A percentile compares a stretch with the other conserved stretches of the same genome.
phyloP scores from a whole-genome alignment of 2,329 filamentous ascomycete genomes.

The Beauveria medogensis region DNA sequence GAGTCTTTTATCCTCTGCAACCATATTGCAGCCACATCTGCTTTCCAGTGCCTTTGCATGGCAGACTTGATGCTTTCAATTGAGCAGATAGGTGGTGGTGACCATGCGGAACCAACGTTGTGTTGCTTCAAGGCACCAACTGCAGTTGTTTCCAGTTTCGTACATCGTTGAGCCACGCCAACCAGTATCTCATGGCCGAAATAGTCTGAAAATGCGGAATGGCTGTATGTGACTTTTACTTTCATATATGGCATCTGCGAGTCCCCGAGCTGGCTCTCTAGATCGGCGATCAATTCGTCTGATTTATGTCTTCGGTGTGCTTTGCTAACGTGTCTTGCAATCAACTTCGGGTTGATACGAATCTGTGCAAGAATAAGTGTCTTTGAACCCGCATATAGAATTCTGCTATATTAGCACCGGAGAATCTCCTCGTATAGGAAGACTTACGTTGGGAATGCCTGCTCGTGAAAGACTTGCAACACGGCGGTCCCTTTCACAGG shows the following conservation, averaged over 20 bases:
- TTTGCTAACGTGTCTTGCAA: constrained; percentile 2
- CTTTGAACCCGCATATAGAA: constrained; percentile 34
- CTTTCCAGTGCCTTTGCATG: constrained; percentile 42
- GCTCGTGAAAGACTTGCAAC: constrained; percentile 39
- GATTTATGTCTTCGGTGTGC: constrained; percentile 32
- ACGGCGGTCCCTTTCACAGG: constrained; percentile 33
- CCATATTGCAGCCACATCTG: constrained; percentile 33
- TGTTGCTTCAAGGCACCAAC: constrained; percentile 43
- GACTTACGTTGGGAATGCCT: constrained; percentile 33
- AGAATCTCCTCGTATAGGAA: background rate
- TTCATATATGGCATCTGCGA: constrained; percentile 41
- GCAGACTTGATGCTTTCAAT: constrained; percentile 35
- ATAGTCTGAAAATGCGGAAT: constrained; percentile 44
- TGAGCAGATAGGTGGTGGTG: constrained; percentile 30
- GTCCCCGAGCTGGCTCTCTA: constrained; percentile 48
- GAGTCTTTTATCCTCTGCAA: constrained; percentile 26
- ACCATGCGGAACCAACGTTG: constrained; percentile 43
- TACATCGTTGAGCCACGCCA: constrained; percentile 34
- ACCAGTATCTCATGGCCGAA: constrained; percentile 16
- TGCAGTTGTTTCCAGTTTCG: constrained; percentile 43
- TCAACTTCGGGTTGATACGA: constrained; percentile 20
- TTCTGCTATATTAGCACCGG: constrained; percentile 21
- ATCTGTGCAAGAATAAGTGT: constrained; percentile 43
- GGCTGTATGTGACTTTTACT: constrained; percentile 44
- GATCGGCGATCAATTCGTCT: constrained; percentile 49